Conservation (phyloP, 2,329 filamentous ascomycete species). For the Calonectria pseudoturangicola region DNA sequence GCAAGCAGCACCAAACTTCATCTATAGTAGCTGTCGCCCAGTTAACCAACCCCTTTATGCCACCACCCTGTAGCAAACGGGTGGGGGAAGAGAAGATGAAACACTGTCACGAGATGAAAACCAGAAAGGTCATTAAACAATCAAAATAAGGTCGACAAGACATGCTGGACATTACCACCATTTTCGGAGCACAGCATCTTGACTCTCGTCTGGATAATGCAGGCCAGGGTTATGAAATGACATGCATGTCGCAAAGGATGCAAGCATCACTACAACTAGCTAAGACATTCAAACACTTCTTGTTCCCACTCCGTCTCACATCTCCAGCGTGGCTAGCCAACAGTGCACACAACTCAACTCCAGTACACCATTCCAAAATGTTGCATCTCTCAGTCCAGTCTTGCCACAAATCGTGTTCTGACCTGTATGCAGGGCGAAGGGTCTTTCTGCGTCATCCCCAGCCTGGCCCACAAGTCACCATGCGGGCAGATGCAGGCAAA, state of each 20-base stretch:
- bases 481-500: background rate
- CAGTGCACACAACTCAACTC: background rate
- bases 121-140: slow-evolving; percentile 6
- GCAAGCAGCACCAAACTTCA: slow-evolving; percentile 11
- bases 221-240: too few relatives aligned
- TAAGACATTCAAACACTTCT: background rate
- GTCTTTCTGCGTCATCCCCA: slow-evolving; percentile 3
- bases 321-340: background rate
- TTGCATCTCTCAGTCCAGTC: background rate
- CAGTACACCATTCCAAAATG: background rate
- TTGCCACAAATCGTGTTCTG: background rate
- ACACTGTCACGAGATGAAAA: slow-evolving; percentile 5
- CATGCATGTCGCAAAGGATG: background rate
- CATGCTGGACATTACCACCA: background rate
- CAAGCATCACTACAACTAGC: background rate
- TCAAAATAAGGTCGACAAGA: background rate
- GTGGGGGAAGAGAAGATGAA: slow-evolving; percentile 19
- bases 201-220: background rate
- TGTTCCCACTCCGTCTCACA: background rate
- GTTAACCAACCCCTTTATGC: slow-evolving; percentile 24
- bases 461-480: background rate
- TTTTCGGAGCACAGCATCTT: background rate
- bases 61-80: slow-evolving; percentile 23
- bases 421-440: slow-evolving; percentile 1
- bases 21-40: slow-evolving; percentile 25